Evolutionary conservation across 106 monocot species (phyloP).

Genomic region (Allium fistulosum): DNA sequence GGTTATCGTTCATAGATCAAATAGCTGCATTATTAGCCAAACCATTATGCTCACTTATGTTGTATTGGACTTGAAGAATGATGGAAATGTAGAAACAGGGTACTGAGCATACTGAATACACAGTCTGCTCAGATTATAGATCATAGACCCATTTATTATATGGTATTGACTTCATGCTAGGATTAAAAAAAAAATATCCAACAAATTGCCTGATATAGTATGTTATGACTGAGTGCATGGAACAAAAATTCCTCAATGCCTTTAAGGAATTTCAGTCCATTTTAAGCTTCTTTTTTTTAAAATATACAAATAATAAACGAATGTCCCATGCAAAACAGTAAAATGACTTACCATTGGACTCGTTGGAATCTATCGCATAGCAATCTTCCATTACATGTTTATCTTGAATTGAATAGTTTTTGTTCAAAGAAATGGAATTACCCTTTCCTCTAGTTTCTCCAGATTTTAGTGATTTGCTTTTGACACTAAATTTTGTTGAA

Average conservation of each 20-base stretch:
- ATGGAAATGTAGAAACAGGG: too few species aligned
- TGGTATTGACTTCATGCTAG: too few species aligned
- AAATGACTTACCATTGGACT: slow-evolving; percentile 11
- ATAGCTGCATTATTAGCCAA: too few species aligned
- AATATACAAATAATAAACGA: too few species aligned
- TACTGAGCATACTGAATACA: too few species aligned
- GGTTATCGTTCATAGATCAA: too few species aligned
- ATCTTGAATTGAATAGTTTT: background rate
- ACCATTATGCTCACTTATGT: too few species aligned
- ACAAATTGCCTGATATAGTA: background rate
- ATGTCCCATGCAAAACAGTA: background rate
- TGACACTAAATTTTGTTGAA: slow-evolving; percentile 6
- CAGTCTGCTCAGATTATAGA: too few species aligned
- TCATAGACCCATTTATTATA: too few species aligned
- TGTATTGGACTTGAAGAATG: too few species aligned
- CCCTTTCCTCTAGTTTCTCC: slow-evolving; percentile 3
- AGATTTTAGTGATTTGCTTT: background rate
- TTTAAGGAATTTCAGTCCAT: background rate
- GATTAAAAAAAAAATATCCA: too few species aligned
- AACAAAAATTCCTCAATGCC: background rate
- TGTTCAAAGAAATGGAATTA: background rate
- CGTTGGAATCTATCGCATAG: background rate
- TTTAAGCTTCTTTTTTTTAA: background rate
- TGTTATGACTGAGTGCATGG: background rate
- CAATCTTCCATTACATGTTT: background rate